Base-by-base conservation (phyloP, 23 red algal species). In the Gracilaria caudata region DNA sequence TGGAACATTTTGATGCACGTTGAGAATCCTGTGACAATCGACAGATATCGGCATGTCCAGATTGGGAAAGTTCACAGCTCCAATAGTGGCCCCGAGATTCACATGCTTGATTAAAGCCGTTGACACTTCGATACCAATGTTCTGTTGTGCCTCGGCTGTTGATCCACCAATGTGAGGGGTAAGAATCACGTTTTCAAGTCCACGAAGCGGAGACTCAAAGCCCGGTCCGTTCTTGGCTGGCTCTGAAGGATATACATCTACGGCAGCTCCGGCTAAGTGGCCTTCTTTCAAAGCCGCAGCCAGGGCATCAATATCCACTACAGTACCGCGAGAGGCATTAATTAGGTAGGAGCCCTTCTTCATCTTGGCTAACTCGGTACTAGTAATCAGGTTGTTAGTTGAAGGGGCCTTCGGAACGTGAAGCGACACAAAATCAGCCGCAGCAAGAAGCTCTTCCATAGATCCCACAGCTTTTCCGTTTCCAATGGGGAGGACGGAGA, bases 51-150 rank as follows among this genome's bases (percentile, higher is more conserved):
- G 94, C 43, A 96, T 74, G 37, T 96, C 94, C 53, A 96, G 55
- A 65, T 96, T 96, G 11, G 94, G 94, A 41, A 96, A 96, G 81
- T 96, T 96, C 39, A 96, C 94, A 60, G 88, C 79, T 21, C 86
- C 86, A 73, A 96, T 47, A 4, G 88, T 96, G 29, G 87, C 24
- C 17, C 94, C 94, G 51, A 79, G 76, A 45, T 89, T 91, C 36
- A 96, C 79, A 81, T 76, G 76, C 33, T 90, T 90, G 51, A 92
- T 79, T 28, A 96, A 24, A 29, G 86, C 78, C 11, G 73, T 88
- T 25, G 94, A 77, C 20, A 96, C 94, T 53, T 96, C 94, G n/a
- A 77, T 46, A 24, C 94, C 94, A 92, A 96, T 96, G 55, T 87
- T 96, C 43, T 64, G 35, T 63, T 96, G 94, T 37, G 94, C 94